phyloP scores from a whole-genome alignment of 2,329 filamentous ascomycete species.

The Calonectria crousiana region DNA sequence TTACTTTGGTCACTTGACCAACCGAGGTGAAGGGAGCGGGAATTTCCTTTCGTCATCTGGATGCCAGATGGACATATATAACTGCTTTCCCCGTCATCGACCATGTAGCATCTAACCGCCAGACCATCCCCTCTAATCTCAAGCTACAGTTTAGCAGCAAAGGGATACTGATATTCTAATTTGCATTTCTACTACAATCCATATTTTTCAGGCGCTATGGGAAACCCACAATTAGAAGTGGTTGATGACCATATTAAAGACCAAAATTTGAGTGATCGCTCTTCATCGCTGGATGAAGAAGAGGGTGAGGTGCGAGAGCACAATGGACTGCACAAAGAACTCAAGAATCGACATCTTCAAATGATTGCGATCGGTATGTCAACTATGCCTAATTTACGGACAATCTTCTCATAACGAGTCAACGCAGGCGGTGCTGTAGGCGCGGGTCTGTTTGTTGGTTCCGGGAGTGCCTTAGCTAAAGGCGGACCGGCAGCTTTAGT shows the following conservation, averaged over 20 bases:
- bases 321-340: slow-evolving; percentile 57
- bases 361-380: slow-evolving; percentile 97
- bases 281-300: neutral
- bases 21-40: neutral
- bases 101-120: neutral
- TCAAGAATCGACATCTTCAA: slow-evolving; percentile 89
- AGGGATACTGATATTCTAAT: too few species aligned
- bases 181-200: too few species aligned
- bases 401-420: slow-evolving; percentile 12
- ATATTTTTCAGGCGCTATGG: neutral
- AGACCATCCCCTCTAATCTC: neutral
- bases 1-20: neutral
- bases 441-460: slow-evolving; percentile 71
- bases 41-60: neutral
- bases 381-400: slow-evolving; percentile 67
- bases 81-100: neutral
- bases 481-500: slow-evolving; percentile 57
- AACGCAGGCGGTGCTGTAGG: slow-evolving; percentile 67
- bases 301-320: neutral
- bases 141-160: neutral
- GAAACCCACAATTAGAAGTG: neutral
- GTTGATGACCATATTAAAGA: neutral
- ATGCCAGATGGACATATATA: neutral
- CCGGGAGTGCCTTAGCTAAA: slow-evolving; percentile 61
- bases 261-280: neutral